These are phyloP conservation scores for Chlorella ohadii DNA, from an alignment of 139 green algal species.

Conservation along the genomic window DNA sequence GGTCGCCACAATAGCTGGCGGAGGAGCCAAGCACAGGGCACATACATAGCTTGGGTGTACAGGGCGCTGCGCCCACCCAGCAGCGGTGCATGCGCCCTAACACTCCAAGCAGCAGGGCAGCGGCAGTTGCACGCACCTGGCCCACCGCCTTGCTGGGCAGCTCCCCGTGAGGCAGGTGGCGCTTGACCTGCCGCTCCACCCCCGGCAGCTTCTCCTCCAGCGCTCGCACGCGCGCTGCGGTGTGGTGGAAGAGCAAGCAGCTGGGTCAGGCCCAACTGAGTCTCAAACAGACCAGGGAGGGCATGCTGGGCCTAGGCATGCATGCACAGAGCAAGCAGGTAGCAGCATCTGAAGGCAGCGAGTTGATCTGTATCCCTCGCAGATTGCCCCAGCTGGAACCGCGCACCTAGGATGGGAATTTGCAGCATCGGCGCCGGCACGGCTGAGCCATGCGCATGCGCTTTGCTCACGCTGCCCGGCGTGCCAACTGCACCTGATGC, in stretches of 20 bases:
- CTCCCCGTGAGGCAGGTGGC: constrained; percentile 33
- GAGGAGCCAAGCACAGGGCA: no score
- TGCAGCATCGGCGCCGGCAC: constrained; percentile 12
- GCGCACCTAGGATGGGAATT: constrained; percentile 37
- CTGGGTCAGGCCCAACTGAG: not conserved
- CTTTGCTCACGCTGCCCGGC: not conserved
- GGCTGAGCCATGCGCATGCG: not conserved
- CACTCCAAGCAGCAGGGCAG: not conserved
- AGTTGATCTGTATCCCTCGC: no score
- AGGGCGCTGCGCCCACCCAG: not conserved
- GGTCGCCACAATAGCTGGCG: not conserved
- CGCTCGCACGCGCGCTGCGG: constrained; percentile 52
- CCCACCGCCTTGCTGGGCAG: constrained; percentile 45
- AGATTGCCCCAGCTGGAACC: no score
- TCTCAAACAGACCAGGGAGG: no score
- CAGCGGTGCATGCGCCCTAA: not conserved
- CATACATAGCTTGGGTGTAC: not conserved
- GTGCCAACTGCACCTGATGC: not conserved
- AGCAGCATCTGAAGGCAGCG: no score
- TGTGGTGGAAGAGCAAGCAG: no score
- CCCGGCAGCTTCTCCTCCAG: constrained; percentile 67
- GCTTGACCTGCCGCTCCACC: constrained; percentile 46
- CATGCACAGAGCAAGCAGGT: no score
- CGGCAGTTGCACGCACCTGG: not conserved
- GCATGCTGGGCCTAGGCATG: not conserved